phyloP scores from a whole-genome alignment of 192 early-diverging fungal genomes.

The Dimargaris cristalligena region DNA sequence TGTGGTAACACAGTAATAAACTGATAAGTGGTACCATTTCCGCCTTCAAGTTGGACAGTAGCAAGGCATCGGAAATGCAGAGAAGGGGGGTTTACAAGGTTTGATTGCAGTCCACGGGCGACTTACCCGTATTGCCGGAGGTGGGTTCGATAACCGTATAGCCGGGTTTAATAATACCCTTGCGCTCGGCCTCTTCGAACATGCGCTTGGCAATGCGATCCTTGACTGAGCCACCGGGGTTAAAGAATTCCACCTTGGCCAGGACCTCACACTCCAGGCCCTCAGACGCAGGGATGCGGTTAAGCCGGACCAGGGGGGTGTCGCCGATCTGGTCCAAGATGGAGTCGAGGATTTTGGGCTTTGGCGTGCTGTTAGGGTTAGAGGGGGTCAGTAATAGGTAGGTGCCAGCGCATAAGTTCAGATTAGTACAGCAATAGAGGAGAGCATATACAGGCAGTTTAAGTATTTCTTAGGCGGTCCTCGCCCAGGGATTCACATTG shows the following conservation, averaged over 20 bases:
- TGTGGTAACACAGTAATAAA: too few species aligned
- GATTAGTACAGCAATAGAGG: neutral
- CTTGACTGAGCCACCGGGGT: slow-evolving; percentile 97
- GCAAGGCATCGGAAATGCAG: too few species aligned
- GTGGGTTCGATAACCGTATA: slow-evolving; percentile 96
- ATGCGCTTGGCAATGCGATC: slow-evolving; percentile 96
- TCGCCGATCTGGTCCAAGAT: slow-evolving; percentile 94
- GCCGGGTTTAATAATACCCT: slow-evolving; percentile 80
- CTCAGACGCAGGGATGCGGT: slow-evolving; percentile 66
- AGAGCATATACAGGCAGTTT: neutral
- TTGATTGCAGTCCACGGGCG: too few species aligned
- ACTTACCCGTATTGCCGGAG: slow-evolving; percentile 89
- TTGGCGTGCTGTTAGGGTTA: slow-evolving; percentile 19
- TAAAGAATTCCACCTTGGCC: slow-evolving; percentile 98
- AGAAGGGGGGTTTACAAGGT: too few species aligned
- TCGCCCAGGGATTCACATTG: neutral
- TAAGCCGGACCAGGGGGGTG: slow-evolving; percentile 86
- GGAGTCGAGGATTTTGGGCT: slow-evolving; percentile 64
- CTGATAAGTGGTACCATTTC: too few species aligned
- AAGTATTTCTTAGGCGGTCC: neutral
- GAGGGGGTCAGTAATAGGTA: neutral
- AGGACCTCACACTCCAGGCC: slow-evolving; percentile 91
- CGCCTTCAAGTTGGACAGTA: too few species aligned
- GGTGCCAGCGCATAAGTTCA: neutral
- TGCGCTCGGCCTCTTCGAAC: slow-evolving; percentile 86